Percentiles rank a stretch among this genome's conserved stretches.
These are phyloP conservation scores for Trichoderma sp. DNA, from an alignment of 2,329 filamentous ascomycete genomes.

Conservation along the genomic window DNA sequence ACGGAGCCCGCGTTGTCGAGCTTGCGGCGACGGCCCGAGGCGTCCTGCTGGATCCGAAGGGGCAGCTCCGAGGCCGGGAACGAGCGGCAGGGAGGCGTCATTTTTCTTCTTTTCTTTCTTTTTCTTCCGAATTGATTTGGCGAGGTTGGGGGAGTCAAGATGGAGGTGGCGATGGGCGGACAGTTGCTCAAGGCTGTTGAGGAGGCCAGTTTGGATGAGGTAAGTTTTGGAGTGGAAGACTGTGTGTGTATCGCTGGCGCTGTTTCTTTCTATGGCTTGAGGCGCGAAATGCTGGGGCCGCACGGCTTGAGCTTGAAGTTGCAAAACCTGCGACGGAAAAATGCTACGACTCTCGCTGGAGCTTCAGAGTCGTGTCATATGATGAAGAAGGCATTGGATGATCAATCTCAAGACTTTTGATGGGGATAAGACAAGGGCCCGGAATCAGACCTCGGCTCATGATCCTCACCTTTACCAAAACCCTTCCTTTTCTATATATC, in stretches of 20 bases:
- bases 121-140: neutral
- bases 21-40: slow-evolving; percentile 57
- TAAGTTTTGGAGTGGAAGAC: slow-evolving; percentile 41
- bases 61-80: slow-evolving; percentile 58
- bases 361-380: fast-evolving
- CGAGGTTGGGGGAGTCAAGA: slow-evolving; percentile 22
- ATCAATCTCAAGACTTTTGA: no score
- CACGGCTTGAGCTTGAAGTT: no score
- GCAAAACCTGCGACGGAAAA: no score
- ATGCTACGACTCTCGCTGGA: neutral
- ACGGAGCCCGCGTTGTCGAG: slow-evolving; percentile 41
- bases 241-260: neutral
- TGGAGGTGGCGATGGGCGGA: slow-evolving; percentile 50
- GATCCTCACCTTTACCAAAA: no score
- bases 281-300: neutral
- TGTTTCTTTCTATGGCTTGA: neutral
- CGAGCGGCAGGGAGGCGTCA: slow-evolving; percentile 61
- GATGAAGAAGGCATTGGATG: no score
- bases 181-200: slow-evolving; percentile 58
- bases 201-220: slow-evolving; percentile 62
- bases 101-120: slow-evolving; percentile 35
- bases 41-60: slow-evolving; percentile 51
- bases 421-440: no score
- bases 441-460: no score
- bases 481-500: no score